phyloP scores from a whole-genome alignment of 75 land plant genomes.

The Ceratopteris richardii region DNA sequence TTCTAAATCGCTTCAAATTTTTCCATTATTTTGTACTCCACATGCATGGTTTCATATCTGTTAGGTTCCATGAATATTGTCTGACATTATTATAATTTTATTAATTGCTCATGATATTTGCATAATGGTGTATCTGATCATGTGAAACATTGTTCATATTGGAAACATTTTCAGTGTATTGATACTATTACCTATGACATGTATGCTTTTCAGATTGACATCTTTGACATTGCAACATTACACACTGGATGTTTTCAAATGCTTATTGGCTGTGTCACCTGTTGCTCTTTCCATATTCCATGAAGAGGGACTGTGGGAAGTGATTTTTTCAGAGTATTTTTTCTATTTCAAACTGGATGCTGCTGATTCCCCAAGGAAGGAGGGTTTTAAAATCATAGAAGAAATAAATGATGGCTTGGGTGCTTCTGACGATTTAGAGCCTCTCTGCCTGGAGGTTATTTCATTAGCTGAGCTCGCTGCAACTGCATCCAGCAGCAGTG shows the following conservation, averaged over 20 bases:
- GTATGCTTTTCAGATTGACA: no score
- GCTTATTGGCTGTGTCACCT: constrained; percentile 58
- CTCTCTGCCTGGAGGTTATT: constrained; percentile 72
- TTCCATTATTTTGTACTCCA: no score
- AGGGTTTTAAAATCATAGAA: no score
- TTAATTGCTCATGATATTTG: no score
- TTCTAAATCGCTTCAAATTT: no score
- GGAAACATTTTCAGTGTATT: no score
- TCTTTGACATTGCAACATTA: constrained; percentile 58
- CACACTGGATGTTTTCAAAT: constrained; percentile 59
- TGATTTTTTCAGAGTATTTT: constrained; percentile 85
- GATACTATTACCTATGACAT: no score
- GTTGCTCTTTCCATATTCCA: constrained; percentile 50
- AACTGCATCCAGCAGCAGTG: constrained; percentile 42
- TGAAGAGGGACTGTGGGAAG: constrained; percentile 79
- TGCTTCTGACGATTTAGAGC: constrained; percentile 6
- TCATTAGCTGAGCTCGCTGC: constrained; percentile 92
- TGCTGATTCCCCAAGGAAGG: constrained; percentile 20
- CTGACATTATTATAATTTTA: no score
- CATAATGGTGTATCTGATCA: no score
- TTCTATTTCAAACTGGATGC: constrained; percentile 65
- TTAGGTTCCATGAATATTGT: no score
- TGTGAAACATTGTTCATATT: no score
- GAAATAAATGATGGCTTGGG: background rate
- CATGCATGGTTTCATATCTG: no score